Conservation (phyloP, 2,329 filamentous ascomycete genomes). For the Pseudogymnoascus sp. region DNA sequence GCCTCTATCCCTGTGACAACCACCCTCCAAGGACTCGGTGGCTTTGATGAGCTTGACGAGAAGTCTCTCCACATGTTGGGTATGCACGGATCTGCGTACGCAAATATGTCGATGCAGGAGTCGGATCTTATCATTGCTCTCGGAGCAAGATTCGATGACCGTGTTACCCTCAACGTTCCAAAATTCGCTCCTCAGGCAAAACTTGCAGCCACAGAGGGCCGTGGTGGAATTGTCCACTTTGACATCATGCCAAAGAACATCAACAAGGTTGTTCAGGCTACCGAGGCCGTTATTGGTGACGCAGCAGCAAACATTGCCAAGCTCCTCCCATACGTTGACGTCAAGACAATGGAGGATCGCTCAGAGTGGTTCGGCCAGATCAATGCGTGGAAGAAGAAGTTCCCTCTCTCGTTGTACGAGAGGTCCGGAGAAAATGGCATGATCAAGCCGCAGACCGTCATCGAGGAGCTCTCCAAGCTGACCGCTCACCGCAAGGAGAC, state of each 20-base stretch:
- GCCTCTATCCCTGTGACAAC: constrained; percentile 89
- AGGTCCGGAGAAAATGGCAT: constrained; percentile 64
- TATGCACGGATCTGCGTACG: constrained; percentile 95
- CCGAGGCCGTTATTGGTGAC: constrained; percentile 90
- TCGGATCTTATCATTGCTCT: constrained; percentile 93
- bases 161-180: constrained; percentile 71
- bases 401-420: constrained; percentile 78
- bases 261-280: constrained; percentile 97
- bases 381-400: constrained; percentile 80
- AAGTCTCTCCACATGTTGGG: constrained; percentile 97
- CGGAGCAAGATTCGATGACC: constrained; percentile 91
- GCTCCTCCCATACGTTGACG: constrained; percentile 65
- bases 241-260: constrained; percentile 99
- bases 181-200: constrained; percentile 89
- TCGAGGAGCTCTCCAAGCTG: constrained; percentile 81
- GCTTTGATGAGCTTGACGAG: constrained; percentile 84
- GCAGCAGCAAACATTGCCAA: constrained; percentile 69
- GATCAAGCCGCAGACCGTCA: constrained; percentile 92
- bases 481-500: constrained; percentile 72
- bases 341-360: constrained; percentile 55
- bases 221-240: constrained; percentile 93
- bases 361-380: constrained; percentile 88
- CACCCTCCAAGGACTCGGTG: constrained; percentile 87
- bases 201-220: constrained; percentile 72
- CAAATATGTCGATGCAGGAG: constrained; percentile 97